Percentiles rank a stretch among this genome's conserved stretches.
These are phyloP conservation scores for Nemophila menziesii DNA, from an alignment of 257 asterid genomes.

Conservation along the genomic window DNA sequence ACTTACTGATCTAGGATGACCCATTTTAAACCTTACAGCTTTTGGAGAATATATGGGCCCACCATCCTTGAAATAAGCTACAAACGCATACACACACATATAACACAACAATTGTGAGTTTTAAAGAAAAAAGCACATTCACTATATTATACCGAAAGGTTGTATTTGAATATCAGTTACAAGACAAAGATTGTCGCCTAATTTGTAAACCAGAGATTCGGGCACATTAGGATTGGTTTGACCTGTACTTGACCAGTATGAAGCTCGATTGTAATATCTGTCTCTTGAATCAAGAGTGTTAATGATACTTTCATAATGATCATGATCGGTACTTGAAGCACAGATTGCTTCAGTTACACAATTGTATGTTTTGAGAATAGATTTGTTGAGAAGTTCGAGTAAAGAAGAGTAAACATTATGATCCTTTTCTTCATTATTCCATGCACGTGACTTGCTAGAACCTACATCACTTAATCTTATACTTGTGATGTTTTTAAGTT, in stretches of 20 bases:
- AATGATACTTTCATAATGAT: conserved; percentile 60
- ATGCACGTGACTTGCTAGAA: conserved; percentile 16
- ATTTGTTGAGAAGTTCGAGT: conserved; percentile 23
- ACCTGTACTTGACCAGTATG: conserved; percentile 90
- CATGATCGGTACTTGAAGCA: conserved; percentile 74
- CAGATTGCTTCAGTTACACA: conserved; percentile 54
- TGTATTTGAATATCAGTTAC: conserved; percentile 56
- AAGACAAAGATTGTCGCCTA: conserved; percentile 46
- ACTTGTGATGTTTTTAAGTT: conserved; percentile 22
- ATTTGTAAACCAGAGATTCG: conserved; percentile 46
- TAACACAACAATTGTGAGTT: not conserved
- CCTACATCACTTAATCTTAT: conserved; percentile 20
- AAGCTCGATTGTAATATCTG: conserved; percentile 39
- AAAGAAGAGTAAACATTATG: conserved; percentile 50
- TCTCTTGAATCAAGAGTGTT: conserved; percentile 52
- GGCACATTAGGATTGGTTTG: conserved; percentile 35
- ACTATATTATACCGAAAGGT: conserved; percentile 79
- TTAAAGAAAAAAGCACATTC: conserved; percentile 19
- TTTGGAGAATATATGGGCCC: conserved; percentile 71
- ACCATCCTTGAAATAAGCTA: conserved; percentile 63
- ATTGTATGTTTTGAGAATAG: conserved; percentile 17
- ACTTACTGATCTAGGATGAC: conserved; percentile 36
- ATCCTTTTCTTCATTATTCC: conserved; percentile 31
- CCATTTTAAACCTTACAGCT: conserved; percentile 51
- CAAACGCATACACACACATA: not conserved